phyloP scores from a whole-genome alignment of 1,284 basidiomycete genomes.

The Abortiporus biennis region DNA sequence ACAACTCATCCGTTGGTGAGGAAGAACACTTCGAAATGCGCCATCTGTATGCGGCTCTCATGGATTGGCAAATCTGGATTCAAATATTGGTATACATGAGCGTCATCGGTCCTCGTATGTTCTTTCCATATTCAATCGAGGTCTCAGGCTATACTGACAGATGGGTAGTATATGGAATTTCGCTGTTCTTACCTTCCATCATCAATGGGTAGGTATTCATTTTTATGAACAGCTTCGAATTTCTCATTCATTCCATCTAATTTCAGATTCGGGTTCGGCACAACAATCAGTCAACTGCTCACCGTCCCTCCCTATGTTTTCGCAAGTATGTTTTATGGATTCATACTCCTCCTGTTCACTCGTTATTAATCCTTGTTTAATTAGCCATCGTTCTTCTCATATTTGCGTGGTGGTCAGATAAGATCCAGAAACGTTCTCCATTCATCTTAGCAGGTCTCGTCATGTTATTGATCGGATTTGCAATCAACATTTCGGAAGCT shows the following conservation, averaged over 20 bases:
- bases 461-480: conserved; percentile 53
- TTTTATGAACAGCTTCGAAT: neutral
- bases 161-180: conserved; percentile 45
- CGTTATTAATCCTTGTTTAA: neutral
- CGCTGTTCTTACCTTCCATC: conserved; percentile 64
- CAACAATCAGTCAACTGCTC: conserved; percentile 57
- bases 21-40: conserved; percentile 51
- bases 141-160: neutral
- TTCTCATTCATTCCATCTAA: neutral
- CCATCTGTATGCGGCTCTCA: conserved; percentile 47
- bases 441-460: conserved; percentile 53
- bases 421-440: conserved; percentile 45
- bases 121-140: neutral
- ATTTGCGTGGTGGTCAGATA: conserved; percentile 58
- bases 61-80: conserved; percentile 64
- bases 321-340: conserved; percentile 38
- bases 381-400: conserved; percentile 45
- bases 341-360: neutral
- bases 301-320: conserved; percentile 66
- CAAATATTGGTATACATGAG: conserved; percentile 59
- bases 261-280: conserved; percentile 47
- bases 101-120: conserved; percentile 51
- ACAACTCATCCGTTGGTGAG: conserved; percentile 61
- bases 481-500: conserved; percentile 55
- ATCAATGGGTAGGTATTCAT: conserved; percentile 43